Conservation (phyloP, 768 basidiomycete species). For the Brasilioporus rufonigricans region DNA sequence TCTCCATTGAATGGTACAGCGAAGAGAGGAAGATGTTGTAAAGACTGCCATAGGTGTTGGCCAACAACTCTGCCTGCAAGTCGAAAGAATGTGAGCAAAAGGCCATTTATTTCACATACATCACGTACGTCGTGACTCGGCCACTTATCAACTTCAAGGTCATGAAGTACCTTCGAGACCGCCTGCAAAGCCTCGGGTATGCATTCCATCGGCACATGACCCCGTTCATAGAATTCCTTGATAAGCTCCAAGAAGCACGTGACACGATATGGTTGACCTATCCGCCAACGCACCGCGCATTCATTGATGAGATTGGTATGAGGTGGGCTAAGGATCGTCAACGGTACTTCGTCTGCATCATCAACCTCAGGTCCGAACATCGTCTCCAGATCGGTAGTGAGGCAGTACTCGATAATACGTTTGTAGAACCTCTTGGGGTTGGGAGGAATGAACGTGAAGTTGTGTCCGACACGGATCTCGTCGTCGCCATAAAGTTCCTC, state of each 20-base stretch:
- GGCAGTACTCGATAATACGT: slow-evolving; percentile 77
- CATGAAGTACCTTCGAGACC: slow-evolving; percentile 66
- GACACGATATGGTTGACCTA: slow-evolving; percentile 73
- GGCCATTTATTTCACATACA: neutral
- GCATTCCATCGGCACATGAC: slow-evolving; percentile 92
- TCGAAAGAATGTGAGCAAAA: slow-evolving; percentile 6
- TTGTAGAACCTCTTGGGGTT: slow-evolving; percentile 85
- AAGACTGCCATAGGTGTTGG: slow-evolving; percentile 64
- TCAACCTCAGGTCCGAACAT: slow-evolving; percentile 92
- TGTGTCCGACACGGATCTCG: slow-evolving; percentile 66
- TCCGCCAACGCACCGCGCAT: slow-evolving; percentile 87
- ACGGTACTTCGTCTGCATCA: slow-evolving; percentile 91
- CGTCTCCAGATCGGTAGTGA: slow-evolving; percentile 80
- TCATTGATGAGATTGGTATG: slow-evolving; percentile 86
- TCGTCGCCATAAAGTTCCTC: slow-evolving; percentile 58
- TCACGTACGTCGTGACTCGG: slow-evolving; percentile 73
- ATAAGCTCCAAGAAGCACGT: slow-evolving; percentile 84
- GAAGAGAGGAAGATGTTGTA: slow-evolving; percentile 86
- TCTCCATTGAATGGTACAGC: slow-evolving; percentile 81
- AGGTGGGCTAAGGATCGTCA: slow-evolving; percentile 79
- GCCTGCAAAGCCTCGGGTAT: slow-evolving; percentile 84
- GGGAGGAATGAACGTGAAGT: slow-evolving; percentile 90
- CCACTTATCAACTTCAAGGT: slow-evolving; percentile 76
- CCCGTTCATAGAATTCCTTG: slow-evolving; percentile 81
- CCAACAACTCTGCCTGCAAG: slow-evolving; percentile 63